Evolutionary conservation across 495 filamentous ascomycete species (phyloP), one percentile per base, ranked within the genome.

Genomic region (Cenococcum geophilum): DNA sequence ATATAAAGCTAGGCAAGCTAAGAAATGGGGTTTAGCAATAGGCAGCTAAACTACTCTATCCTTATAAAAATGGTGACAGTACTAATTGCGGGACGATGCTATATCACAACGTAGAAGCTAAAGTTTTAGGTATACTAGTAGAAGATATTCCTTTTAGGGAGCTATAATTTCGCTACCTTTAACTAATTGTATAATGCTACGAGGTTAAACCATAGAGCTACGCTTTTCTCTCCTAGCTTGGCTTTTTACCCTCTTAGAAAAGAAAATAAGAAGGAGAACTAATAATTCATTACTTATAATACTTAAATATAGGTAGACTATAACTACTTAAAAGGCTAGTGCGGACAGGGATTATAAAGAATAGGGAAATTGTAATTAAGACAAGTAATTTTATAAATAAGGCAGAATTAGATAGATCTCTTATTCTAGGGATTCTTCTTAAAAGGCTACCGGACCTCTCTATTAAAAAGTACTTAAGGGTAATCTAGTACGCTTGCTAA

Each of bases 241-340:
- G 45, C 14, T 49, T 49, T 49, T 10, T 10, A 40, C 36, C 9
- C 45, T 49, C 45, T 49, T 5, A 8, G 45, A 49, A 49, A 49
- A 49, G 45, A 18, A 49, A 49, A 49, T 20, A 20, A 49, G 45
- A 49, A 20, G 20, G 45, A 49, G 45, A 49, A 49, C 36, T 40
- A 14, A 40, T 40, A 14, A 18, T 49, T 20, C 45, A 8, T 18
- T 49, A 18, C 45, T 49, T 18, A 22, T 18, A 18, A 49, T 20
- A 20, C 45, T 49, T 49, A 20, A 49, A 49, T 22, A 22, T 22
- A 10, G 20, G 45, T 49, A 8, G 45, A 20, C 45, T 18, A 18
- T 20, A 49, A 49, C 45, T 22, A 6, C 45, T 49, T n/a, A 18
- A 49, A 22, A 20, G 6, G 20, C 20, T 20, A 49, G 12, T 9